These are phyloP conservation scores for Talaromyces sp. DNA, from an alignment of 2,329 filamentous ascomycete species.

Conservation along the genomic window DNA sequence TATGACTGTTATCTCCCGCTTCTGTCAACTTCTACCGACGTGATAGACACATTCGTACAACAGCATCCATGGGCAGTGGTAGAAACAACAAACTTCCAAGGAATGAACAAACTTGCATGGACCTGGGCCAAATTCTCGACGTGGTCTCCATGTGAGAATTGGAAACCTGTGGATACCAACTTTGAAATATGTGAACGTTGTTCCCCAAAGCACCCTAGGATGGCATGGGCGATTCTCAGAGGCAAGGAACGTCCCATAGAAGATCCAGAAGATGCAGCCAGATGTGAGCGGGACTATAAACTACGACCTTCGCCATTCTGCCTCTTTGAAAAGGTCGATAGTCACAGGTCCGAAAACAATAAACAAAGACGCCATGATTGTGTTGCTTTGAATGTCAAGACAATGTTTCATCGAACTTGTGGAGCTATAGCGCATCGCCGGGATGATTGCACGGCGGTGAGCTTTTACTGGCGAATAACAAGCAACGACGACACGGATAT, in stretches of 20 bases:
- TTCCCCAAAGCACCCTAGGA: conserved; percentile 33
- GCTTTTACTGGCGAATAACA: conserved; percentile 48
- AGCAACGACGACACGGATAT: conserved; percentile 44
- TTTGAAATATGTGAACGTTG: conserved; percentile 31
- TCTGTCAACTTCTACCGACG: conserved; percentile 29
- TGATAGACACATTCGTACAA: conserved; percentile 4
- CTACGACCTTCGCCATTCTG: conserved; percentile 45
- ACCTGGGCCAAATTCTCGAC: conserved; percentile 31
- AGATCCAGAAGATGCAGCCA: conserved; percentile 50
- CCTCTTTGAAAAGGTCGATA: conserved; percentile 37
- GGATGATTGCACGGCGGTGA: conserved; percentile 22
- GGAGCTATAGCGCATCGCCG: conserved; percentile 27
- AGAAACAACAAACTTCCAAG: conserved; percentile 28
- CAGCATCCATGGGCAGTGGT: conserved; percentile 29
- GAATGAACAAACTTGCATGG: conserved; percentile 34
- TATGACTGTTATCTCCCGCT: conserved; percentile 35
- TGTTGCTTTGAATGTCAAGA: conserved; percentile 40
- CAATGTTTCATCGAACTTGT: conserved; percentile 38
- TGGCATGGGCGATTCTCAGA: conserved; percentile 35
- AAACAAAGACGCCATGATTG: conserved; percentile 38
- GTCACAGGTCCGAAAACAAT: not conserved
- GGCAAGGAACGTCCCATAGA: conserved; percentile 44
- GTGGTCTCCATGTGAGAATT: conserved; percentile 30
- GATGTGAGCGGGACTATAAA: conserved; percentile 54
- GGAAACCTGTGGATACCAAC: conserved; percentile 26